A percentile compares a stretch with the other conserved stretches of the same genome.
These are phyloP conservation scores for Capsicum baccatum DNA, from an alignment of 257 asterid genomes.

Conservation along the genomic window DNA sequence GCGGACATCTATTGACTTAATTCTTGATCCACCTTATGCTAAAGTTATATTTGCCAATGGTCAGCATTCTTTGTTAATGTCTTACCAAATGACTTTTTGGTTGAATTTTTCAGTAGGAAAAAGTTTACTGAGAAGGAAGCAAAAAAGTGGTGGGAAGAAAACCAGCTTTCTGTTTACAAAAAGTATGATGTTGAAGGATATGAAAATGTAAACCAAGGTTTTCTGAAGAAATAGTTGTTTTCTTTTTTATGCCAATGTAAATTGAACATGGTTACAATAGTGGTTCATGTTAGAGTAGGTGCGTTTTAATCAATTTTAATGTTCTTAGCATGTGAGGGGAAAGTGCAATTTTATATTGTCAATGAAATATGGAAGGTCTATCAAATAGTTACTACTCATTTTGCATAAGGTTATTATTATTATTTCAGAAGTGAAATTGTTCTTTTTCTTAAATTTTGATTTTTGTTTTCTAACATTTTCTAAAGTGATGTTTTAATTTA, in stretches of 20 bases:
- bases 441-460: too few species aligned
- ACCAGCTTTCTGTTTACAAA: slow-evolving; percentile 46
- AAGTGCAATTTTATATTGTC: slow-evolving; percentile 11
- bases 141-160: slow-evolving; percentile 61
- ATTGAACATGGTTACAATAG: not conserved
- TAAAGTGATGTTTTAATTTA: not conserved
- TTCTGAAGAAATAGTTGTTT: not conserved
- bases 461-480: not conserved
- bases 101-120: slow-evolving; percentile 51
- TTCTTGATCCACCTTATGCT: not conserved
- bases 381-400: not conserved
- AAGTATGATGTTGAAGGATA: slow-evolving; percentile 44
- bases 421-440: not conserved
- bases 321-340: not conserved
- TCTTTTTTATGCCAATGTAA: slow-evolving; percentile 16
- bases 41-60: not conserved
- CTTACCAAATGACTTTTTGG: not conserved
- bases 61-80: not conserved
- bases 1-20: not conserved
- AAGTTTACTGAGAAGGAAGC: slow-evolving; percentile 50
- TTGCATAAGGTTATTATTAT: not conserved
- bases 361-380: slow-evolving; percentile 7
- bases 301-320: not conserved
- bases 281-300: too few species aligned
- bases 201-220: slow-evolving; percentile 23